These are phyloP conservation scores for Camellia oleifera DNA, from an alignment of 179 eudicot genomes.

Conservation along the genomic window DNA sequence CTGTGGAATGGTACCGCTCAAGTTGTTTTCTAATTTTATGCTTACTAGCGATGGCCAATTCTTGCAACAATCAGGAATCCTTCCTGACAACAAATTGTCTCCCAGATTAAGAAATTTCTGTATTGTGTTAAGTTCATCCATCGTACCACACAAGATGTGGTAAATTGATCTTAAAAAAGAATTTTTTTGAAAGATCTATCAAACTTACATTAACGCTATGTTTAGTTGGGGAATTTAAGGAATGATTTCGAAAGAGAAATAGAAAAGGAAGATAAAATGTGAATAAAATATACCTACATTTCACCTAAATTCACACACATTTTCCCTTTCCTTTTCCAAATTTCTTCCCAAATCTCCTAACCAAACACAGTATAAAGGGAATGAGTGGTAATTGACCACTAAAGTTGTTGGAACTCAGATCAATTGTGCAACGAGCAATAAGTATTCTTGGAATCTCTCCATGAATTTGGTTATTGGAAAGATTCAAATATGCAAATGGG, in stretches of 20 bases:
- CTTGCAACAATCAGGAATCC: conserved; percentile 3
- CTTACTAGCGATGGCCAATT: neutral
- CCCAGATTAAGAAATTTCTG: neutral
- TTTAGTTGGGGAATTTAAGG: no score
- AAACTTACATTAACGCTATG: neutral
- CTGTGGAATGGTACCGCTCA: neutral
- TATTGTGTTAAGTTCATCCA: neutral
- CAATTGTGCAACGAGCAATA: neutral
- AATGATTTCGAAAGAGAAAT: no score
- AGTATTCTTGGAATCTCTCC: neutral
- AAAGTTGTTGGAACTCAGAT: conserved; percentile 4
- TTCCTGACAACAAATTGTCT: neutral
- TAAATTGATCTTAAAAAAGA: conserved; percentile 7
- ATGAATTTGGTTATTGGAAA: neutral
- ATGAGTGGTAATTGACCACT: neutral
- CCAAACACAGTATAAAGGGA: no score
- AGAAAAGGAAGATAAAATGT: no score
- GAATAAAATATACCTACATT: no score
- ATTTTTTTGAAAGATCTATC: conserved; percentile 6
- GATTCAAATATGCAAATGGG: neutral
- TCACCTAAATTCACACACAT: no score
- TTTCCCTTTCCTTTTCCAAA: no score
- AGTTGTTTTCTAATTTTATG: neutral
- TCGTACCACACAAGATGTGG: neutral
- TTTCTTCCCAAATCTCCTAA: no score